phyloP scores from a whole-genome alignment of 192 early-diverging fungal species.

The Coemansia sp. region DNA sequence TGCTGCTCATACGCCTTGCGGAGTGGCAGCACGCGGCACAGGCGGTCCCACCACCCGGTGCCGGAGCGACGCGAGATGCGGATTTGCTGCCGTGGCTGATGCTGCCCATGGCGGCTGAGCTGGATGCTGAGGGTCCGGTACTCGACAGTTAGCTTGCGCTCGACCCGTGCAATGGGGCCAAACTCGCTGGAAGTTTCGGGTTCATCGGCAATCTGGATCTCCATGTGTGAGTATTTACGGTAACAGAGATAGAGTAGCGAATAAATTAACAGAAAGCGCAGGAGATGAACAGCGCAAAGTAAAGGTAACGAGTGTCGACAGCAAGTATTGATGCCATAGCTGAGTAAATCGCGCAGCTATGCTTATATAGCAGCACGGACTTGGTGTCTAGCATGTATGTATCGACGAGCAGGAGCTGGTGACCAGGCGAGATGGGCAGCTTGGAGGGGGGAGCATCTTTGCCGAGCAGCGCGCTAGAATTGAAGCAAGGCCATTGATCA shows the following conservation, averaged over 20 bases:
- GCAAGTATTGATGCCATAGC: too few species aligned
- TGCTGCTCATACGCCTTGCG: constrained; percentile 3
- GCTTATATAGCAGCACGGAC: too few species aligned
- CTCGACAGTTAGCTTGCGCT: constrained; percentile 15
- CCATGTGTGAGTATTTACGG: not conserved
- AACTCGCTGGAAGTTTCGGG: not conserved
- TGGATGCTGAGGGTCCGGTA: constrained; percentile 16
- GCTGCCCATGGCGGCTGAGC: not conserved
- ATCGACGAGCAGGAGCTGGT: too few species aligned
- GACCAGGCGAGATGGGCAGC: too few species aligned
- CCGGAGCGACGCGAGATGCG: not conserved
- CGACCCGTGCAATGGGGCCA: not conserved
- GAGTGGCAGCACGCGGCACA: not conserved
- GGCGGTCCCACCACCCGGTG: not conserved
- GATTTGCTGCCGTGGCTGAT: not conserved
- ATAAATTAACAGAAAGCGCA: not conserved
- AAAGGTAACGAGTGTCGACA: too few species aligned
- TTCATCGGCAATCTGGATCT: not conserved
- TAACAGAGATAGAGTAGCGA: not conserved
- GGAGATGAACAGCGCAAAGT: too few species aligned
- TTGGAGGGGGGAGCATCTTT: too few species aligned
- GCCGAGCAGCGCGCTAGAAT: too few species aligned
- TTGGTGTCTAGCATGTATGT: too few species aligned
- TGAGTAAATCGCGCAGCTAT: too few species aligned
- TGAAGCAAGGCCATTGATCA: not conserved